Percentiles rank a stretch among this genome's conserved stretches.
These are phyloP conservation scores for Phytophthora cactorum DNA, from an alignment of 352 stramenopile genomes.

Conservation along the genomic window DNA sequence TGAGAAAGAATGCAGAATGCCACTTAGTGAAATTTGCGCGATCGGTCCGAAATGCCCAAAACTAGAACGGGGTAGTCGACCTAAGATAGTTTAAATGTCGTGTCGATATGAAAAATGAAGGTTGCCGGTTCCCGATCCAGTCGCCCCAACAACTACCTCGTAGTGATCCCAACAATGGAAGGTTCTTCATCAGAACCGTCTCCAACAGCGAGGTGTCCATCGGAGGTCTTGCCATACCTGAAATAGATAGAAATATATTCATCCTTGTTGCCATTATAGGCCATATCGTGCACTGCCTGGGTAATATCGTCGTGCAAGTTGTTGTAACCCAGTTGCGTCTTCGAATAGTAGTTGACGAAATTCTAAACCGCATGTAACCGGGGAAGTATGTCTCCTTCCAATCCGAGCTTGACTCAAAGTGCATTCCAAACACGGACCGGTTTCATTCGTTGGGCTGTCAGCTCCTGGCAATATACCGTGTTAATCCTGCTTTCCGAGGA, in stretches of 20 bases:
- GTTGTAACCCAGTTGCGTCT: background rate
- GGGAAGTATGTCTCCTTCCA: background rate
- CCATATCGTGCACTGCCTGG: background rate
- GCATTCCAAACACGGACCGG: background rate
- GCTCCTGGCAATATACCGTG: background rate
- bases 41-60: background rate
- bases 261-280: background rate
- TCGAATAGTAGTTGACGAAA: background rate
- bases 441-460: background rate
- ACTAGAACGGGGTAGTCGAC: background rate
- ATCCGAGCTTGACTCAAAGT: background rate
- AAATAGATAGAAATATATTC: background rate
- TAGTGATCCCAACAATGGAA: background rate
- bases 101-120: constrained; percentile 1
- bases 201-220: background rate
- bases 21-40: background rate
- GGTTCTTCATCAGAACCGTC: background rate
- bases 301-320: background rate
- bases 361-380: background rate
- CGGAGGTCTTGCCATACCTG: background rate
- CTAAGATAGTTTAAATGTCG: background rate
- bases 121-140: background rate
- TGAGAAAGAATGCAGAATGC: background rate
- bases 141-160: background rate
- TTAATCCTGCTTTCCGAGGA: background rate